Conservation (phyloP, 179 eudicot genomes). For the Amaranthus tricolor region DNA sequence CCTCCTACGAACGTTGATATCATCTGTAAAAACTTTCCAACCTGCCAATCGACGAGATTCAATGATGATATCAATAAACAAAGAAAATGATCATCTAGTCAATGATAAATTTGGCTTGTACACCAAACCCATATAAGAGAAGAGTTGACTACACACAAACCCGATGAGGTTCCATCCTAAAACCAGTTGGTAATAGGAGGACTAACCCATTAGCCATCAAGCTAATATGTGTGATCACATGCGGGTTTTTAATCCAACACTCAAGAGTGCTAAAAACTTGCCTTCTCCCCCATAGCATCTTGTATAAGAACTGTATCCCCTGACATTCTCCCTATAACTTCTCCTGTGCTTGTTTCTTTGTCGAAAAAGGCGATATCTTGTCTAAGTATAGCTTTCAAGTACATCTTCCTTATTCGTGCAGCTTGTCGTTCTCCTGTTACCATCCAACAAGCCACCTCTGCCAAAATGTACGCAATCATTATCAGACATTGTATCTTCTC, state of each 20-base stretch:
- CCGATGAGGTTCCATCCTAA: too few relatives aligned
- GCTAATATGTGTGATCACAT: not conserved
- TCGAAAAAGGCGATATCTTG: constrained; percentile 70
- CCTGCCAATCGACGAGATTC: constrained; percentile 28
- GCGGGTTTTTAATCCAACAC: too few relatives aligned
- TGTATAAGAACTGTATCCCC: constrained; percentile 60
- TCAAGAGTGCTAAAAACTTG: not conserved
- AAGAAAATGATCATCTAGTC: too few relatives aligned
- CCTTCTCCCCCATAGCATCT: constrained; percentile 82
- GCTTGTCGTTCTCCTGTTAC: constrained; percentile 73
- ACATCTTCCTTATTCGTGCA: constrained; percentile 53
- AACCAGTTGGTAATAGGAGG: too few relatives aligned
- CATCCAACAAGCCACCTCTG: constrained; percentile 75
- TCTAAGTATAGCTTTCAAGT: constrained; percentile 54
- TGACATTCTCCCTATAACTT: constrained; percentile 57
- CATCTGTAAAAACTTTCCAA: constrained; percentile 62
- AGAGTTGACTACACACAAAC: too few relatives aligned
- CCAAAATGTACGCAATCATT: not conserved
- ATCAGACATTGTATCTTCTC: not conserved
- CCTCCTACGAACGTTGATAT: constrained; percentile 64
- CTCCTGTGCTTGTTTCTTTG: constrained; percentile 54
- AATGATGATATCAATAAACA: too few relatives aligned
- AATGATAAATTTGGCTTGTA: too few relatives aligned
- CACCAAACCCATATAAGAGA: not conserved
- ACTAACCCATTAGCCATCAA: too few relatives aligned